Conservation (phyloP, 352 stramenopile genomes). For the Globisporangium camurandrum region DNA sequence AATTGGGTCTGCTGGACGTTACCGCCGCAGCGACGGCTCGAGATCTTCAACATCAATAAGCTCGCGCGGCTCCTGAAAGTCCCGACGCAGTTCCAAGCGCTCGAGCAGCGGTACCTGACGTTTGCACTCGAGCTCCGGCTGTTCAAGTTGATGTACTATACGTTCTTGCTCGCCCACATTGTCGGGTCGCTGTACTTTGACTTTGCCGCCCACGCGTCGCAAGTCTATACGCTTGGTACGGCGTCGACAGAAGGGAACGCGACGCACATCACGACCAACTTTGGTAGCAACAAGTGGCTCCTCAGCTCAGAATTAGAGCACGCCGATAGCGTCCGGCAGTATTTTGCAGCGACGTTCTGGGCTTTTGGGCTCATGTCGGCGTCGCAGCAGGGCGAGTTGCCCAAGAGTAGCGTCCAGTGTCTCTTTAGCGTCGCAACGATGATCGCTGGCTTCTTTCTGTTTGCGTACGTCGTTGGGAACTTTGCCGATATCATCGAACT, state of each 20-base stretch:
- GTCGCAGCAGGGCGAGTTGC: conserved; percentile 27
- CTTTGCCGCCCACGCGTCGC: conserved; percentile 34
- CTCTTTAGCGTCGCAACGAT: conserved; percentile 35
- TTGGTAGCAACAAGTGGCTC: conserved; percentile 37
- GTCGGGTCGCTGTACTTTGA: conserved; percentile 51
- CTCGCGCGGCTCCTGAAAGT: conserved; percentile 40
- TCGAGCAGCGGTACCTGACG: conserved; percentile 40
- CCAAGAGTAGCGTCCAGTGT: conserved; percentile 23
- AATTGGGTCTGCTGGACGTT: conserved; percentile 21
- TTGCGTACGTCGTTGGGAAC: conserved; percentile 39
- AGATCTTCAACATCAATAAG: conserved; percentile 49
- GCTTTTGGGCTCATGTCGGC: conserved; percentile 35
- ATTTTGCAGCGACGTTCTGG: conserved; percentile 32
- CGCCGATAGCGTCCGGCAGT: conserved; percentile 14
- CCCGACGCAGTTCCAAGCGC: conserved; percentile 24
- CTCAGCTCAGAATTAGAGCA: conserved; percentile 19
- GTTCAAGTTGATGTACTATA: conserved; percentile 55
- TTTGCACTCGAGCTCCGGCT: conserved; percentile 32
- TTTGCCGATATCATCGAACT: conserved; percentile 41
- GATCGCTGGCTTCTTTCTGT: conserved; percentile 34
- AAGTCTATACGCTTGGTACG: conserved; percentile 14
- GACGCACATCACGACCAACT: conserved; percentile 14
- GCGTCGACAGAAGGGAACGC: not conserved
- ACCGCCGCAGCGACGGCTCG: too few species aligned
- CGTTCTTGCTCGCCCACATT: conserved; percentile 38